A percentile compares a stretch with the other conserved stretches of the same genome.
Evolutionary conservation across 139 green algal species (phyloP).

Genomic region (Dunaliella primolecta): DNA sequence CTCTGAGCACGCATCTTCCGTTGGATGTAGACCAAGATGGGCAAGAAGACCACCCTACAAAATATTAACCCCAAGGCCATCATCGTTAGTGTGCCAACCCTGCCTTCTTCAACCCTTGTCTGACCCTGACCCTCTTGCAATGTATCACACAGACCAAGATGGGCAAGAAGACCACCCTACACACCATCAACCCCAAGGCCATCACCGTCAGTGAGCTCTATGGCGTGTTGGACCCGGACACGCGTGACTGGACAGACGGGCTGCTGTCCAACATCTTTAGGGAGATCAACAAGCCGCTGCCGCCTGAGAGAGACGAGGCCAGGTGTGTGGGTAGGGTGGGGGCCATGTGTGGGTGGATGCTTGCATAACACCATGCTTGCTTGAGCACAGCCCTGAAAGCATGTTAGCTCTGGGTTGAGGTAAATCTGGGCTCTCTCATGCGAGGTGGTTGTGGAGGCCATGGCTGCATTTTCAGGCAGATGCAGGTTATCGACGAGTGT

Average conservation of each 20-base stretch:
- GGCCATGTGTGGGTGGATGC: too few species aligned
- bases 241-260: constrained; percentile 82
- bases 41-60: constrained; percentile 71
- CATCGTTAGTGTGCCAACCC: constrained; percentile 59
- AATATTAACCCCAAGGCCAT: constrained; percentile 79
- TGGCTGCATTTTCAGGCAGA: too few species aligned
- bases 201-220: constrained; percentile 73
- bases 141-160: constrained; percentile 72
- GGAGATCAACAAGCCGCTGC: constrained; percentile 72
- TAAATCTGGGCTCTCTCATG: too few species aligned
- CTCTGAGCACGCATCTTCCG: too few species aligned
- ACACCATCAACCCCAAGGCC: constrained; percentile 78
- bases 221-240: constrained; percentile 75
- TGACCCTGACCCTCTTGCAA: too few species aligned
- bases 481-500: too few species aligned
- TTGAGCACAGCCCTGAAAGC: too few species aligned
- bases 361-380: too few species aligned
- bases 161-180: constrained; percentile 72
- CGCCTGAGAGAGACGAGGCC: constrained; percentile 55
- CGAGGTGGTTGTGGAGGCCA: too few species aligned
- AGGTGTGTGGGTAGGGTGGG: neutral
- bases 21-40: constrained; percentile 80
- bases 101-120: too few species aligned
- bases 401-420: too few species aligned
- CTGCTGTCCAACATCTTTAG: constrained; percentile 79